Conservation (phyloP, 345 rosid species). For the Arabidopsis thaliana region TAIR10.1 NC_003074.8:17547001-17547500, state of each 20-base stretch:
- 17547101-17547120: constrained; percentile 29
- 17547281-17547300: background rate
- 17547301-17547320: constrained; percentile 8
- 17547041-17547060: constrained; percentile 30
- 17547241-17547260: constrained; percentile 10
- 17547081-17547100: constrained; percentile 3
- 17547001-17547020: constrained; percentile 36
- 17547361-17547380: background rate
- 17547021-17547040: constrained; percentile 24
- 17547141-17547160: constrained; percentile 26
- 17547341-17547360: background rate
- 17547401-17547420: background rate
- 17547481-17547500: background rate
- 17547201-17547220: constrained; percentile 18
- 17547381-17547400: background rate
- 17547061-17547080: constrained; percentile 37
- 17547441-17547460: background rate
- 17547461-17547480: constrained; percentile 18
- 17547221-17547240: constrained; percentile 12
- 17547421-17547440: constrained; percentile 12
- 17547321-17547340: constrained; percentile 3
- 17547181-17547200: constrained; percentile 7
- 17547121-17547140: constrained; percentile 1
- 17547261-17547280: constrained; percentile 20
- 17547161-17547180: constrained; percentile 29